Conservation (phyloP, 805 yeast species). For the Yarrowia sp. region DNA sequence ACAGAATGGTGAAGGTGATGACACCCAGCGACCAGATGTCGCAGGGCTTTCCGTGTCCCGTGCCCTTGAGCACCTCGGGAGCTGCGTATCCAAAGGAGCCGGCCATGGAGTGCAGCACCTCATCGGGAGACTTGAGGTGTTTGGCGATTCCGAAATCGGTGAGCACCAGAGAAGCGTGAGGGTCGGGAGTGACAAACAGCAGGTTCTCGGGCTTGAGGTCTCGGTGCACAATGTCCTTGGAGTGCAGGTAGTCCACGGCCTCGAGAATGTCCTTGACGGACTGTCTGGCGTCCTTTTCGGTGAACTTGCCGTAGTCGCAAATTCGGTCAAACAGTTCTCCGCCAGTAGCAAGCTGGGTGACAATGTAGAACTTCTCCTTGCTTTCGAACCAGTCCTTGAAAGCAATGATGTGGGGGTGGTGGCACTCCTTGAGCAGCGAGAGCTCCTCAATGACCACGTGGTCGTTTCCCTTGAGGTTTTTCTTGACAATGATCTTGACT, state of each 20-base stretch:
- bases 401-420: constrained; percentile 88
- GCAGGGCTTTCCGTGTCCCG: constrained; percentile 94
- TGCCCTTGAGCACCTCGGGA: constrained; percentile 83
- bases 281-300: constrained; percentile 84
- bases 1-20: constrained; percentile 84
- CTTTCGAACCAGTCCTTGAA: constrained; percentile 94
- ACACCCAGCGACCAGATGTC: constrained; percentile 97
- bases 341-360: constrained; percentile 93
- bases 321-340: constrained; percentile 94
- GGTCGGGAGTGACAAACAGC: constrained; percentile 68
- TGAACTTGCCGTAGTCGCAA: constrained; percentile 77
- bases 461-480: constrained; percentile 81
- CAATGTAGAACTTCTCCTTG: constrained; percentile 89
- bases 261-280: constrained; percentile 75
- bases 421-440: constrained; percentile 65
- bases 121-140: constrained; percentile 64
- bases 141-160: constrained; percentile 98
- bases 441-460: constrained; percentile 81
- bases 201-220: constrained; percentile 95
- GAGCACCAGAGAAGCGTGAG: constrained; percentile 75
- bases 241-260: constrained; percentile 82
- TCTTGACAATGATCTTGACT: constrained; percentile 84
- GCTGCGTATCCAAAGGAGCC: constrained; percentile 98
- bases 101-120: constrained; percentile 72
- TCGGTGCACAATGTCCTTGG: constrained; percentile 82